Conservation (phyloP, 1,284 basidiomycete genomes). For the Tranzscheliella williamsii region DNA sequence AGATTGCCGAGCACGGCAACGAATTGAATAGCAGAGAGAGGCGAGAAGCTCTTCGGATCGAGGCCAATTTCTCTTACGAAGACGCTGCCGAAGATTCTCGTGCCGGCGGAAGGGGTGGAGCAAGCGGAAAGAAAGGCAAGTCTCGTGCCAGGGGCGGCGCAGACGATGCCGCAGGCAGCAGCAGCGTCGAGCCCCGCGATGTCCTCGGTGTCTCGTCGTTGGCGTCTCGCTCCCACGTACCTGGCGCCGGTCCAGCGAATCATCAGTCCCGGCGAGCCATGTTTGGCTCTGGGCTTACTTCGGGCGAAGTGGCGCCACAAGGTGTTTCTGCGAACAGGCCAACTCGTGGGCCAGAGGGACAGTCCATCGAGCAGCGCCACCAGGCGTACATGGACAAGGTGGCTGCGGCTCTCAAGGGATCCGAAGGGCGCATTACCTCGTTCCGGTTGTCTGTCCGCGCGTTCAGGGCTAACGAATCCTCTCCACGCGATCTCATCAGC, state of each 20-base stretch:
- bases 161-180: not conserved
- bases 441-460: slow-evolving; percentile 79
- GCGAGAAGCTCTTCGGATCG: slow-evolving; percentile 76
- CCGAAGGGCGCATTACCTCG: slow-evolving; percentile 73
- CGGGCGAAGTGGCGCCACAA: slow-evolving; percentile 8
- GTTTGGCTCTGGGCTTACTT: slow-evolving; percentile 39
- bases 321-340: slow-evolving; percentile 15
- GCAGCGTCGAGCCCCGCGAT: slow-evolving; percentile 5
- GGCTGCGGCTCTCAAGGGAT: slow-evolving; percentile 68
- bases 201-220: slow-evolving; percentile 27
- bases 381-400: slow-evolving; percentile 73
- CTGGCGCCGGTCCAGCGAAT: slow-evolving; percentile 45
- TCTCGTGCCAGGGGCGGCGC: slow-evolving; percentile 1
- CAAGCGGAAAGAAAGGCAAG: slow-evolving; percentile 12
- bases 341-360: slow-evolving; percentile 67
- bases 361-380: slow-evolving; percentile 65
- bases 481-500: slow-evolving; percentile 79
- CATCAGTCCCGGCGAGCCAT: slow-evolving; percentile 32
- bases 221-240: slow-evolving; percentile 62
- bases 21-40: slow-evolving; percentile 78
- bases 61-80: slow-evolving; percentile 78
- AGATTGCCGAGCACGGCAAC: slow-evolving; percentile 81
- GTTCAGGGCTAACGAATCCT: slow-evolving; percentile 77
- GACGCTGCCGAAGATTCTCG: slow-evolving; percentile 62
- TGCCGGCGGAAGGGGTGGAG: slow-evolving; percentile 2